phyloP scores from a whole-genome alignment of 768 basidiomycete genomes.

The Mycena pura region DNA sequence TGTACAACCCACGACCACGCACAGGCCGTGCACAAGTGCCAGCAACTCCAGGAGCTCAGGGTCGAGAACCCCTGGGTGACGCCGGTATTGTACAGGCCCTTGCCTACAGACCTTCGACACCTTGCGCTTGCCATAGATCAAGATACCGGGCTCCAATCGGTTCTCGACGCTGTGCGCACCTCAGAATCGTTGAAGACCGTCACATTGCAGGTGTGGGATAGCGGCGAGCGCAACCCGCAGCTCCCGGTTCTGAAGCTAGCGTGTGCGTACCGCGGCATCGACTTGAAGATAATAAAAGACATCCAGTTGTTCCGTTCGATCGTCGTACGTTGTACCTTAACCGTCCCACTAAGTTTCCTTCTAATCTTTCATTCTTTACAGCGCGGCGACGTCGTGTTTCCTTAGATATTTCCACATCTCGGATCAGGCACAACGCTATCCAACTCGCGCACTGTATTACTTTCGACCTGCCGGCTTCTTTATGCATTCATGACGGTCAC shows the following conservation, averaged over 20 bases:
- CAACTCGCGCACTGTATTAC: constrained; percentile 16
- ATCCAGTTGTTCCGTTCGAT: constrained; percentile 59
- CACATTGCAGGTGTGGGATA: constrained; percentile 61
- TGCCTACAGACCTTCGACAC: constrained; percentile 59
- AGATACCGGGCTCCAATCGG: constrained; percentile 58
- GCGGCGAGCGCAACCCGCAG: constrained; percentile 55
- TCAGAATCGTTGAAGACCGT: constrained; percentile 52
- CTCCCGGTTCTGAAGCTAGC: constrained; percentile 64
- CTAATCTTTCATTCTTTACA: constrained; percentile 21
- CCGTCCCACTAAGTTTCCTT: constrained; percentile 10
- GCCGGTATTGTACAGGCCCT: constrained; percentile 50
- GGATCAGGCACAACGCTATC: constrained; percentile 3
- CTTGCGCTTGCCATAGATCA: constrained; percentile 67
- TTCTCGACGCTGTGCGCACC: constrained; percentile 61
- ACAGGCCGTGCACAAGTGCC: constrained; percentile 53
- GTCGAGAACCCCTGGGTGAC: constrained; percentile 61
- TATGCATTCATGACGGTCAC: constrained; percentile 21
- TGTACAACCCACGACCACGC: constrained; percentile 57
- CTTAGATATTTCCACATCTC: constrained; percentile 26
- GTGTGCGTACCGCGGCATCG: constrained; percentile 68
- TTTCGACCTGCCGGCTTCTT: neutral
- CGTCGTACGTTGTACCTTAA: constrained; percentile 47
- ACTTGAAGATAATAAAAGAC: constrained; percentile 57
- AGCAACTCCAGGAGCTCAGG: constrained; percentile 57
- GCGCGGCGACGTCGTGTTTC: constrained; percentile 30